Evolutionary conservation across 345 rosid genomes (phyloP).

Genomic region (Gossypium sturtianum): DNA sequence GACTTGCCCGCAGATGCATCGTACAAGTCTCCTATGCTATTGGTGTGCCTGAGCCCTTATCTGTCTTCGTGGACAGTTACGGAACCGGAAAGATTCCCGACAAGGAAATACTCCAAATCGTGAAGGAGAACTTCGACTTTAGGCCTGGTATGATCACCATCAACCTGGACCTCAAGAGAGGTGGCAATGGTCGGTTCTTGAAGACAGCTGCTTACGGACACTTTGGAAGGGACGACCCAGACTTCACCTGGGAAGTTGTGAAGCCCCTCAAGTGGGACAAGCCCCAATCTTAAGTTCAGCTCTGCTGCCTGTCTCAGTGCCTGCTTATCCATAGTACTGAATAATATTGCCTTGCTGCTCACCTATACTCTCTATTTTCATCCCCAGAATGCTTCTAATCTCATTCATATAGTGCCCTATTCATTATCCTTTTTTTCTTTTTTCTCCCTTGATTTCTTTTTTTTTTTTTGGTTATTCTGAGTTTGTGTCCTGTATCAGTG

Average conservation of each 20-base stretch:
- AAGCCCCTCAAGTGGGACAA: conserved; percentile 75
- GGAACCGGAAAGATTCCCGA: conserved; percentile 76
- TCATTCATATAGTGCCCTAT: conserved; percentile 20
- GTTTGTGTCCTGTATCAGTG: conserved; percentile 10
- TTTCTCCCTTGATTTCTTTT: neutral
- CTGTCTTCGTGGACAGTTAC: conserved; percentile 54
- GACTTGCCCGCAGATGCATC: conserved; percentile 62
- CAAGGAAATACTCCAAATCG: conserved; percentile 77
- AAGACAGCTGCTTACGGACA: conserved; percentile 88
- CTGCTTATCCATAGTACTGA: conserved; percentile 12
- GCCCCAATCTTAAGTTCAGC: conserved; percentile 34
- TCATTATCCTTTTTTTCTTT: neutral
- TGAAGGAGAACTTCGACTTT: conserved; percentile 78
- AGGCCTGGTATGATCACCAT: conserved; percentile 87
- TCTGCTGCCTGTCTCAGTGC: neutral
- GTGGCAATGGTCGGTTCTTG: conserved; percentile 70
- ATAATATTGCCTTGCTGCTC: conserved; percentile 21
- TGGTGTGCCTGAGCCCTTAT: conserved; percentile 71
- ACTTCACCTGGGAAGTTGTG: conserved; percentile 78
- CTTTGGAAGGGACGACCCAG: conserved; percentile 75
- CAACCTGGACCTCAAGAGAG: conserved; percentile 73
- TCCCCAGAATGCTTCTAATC: neutral
- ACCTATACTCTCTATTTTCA: neutral
- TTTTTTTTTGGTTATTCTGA: neutral
- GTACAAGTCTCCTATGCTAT: conserved; percentile 74